A percentile compares a stretch with the other conserved stretches of the same genome.
Evolutionary conservation across 306 rosid species (phyloP).

Genomic region (Cucurbita moschata): DNA sequence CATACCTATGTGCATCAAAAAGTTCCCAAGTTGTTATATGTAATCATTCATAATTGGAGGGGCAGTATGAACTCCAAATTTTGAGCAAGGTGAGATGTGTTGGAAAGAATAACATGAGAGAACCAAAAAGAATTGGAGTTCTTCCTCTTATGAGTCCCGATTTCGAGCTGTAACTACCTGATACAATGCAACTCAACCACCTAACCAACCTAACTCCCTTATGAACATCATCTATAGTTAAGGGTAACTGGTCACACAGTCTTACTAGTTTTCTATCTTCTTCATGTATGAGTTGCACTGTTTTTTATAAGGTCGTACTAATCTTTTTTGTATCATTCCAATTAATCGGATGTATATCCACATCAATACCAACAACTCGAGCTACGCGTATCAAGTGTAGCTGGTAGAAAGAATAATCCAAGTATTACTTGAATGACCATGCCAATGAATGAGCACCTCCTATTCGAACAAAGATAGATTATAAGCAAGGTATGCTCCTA

Average conservation of each 20-base stretch:
- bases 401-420: background rate
- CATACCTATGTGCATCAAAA: constrained; percentile 20
- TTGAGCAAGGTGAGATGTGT: background rate
- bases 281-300: background rate
- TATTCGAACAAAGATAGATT: background rate
- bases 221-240: no score
- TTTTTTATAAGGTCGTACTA: background rate
- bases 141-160: background rate
- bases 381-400: background rate
- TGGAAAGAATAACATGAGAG: background rate
- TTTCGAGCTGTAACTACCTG: background rate
- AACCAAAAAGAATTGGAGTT: background rate
- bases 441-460: background rate
- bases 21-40: background rate
- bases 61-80: background rate
- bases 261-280: background rate
- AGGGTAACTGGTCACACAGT: no score
- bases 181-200: no score
- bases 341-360: background rate
- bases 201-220: no score
- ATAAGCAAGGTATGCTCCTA: background rate
- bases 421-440: background rate
- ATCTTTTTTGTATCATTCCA: background rate
- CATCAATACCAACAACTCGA: background rate
- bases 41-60: background rate